Evolutionary conservation across 352 stramenopile species (phyloP), one percentile per base, ranked within the genome.

Genomic region (Pythium apleroticum): DNA sequence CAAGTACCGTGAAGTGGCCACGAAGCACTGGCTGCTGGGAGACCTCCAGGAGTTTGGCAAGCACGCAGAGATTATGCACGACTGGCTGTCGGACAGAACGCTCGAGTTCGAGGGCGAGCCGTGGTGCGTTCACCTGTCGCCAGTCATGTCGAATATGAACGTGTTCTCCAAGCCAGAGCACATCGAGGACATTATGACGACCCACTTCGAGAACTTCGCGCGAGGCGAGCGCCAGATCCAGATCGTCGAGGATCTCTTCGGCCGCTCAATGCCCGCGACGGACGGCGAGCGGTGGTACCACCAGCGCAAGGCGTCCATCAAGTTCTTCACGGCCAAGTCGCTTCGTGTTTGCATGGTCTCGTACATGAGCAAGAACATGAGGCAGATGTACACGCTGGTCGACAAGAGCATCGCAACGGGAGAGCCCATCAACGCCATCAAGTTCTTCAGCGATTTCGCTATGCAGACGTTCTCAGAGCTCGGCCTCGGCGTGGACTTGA

Each of bases 391-490:
- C 24, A 52, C 46, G 0, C 22, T 53, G 14, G 37, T 73, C 11
- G 61, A 73, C 41, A 5, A 52, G 24, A 24, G 19, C 46, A 54
- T 59, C 12, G 31, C 10, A 27, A 52, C 31, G 4, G 48, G 48
- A 4, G 27, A 45, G 24, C 17, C n/a, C 3, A n/a, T 66, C 7
- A 55, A 76, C 20, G 65, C 78, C 27, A 60, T 45, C 1, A 52
- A 80, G 30, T 52, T 77, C 14, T 77, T 84, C 41, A 69, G 78
- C 19, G 59, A 69, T 11, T 85, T 87, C 25, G 65, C 76, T 4
- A 78, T 87, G 19, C 76, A 86, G 52, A 77, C 77, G 14, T 90
- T 88, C 50, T 69, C 73, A 0, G 74, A 87, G 27, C 63, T 89
- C 20, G 71, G 71, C 8, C 81, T 89, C 17, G 80, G 78, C 1